Evolutionary conservation across 164 flowering plant species (phyloP), one percentile per base, ranked within the genome.

Genomic region (Pachysandra terminalis): DNA sequence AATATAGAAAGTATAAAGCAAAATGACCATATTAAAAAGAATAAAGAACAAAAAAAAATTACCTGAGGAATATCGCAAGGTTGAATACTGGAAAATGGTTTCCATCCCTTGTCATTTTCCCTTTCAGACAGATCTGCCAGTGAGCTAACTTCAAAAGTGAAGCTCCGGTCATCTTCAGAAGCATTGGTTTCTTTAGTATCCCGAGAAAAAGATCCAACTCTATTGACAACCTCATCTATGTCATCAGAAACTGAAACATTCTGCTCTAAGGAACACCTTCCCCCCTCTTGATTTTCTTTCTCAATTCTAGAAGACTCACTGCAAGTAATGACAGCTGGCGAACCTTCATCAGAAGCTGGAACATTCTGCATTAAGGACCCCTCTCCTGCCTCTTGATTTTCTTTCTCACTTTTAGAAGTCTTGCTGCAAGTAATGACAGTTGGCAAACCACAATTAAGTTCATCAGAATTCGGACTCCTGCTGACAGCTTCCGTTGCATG

Each of bases 121-220:
- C 27, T 80, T 66, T 72, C 73, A 71, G 90, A 66, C 19, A 67
- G 65, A 63, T 84, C 81, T n/a, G 57, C 75, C 68, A 72, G 59
- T 68, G 90, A 68, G 68, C 74, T 71, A 40, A 84, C 81, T 64
- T 84, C 82, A 72, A 83, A 88, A 57, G 87, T 84, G 66, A 87
- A 87, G 70, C 78, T 84, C 24, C 45, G 82, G 40, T 82, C 86
- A 61, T 77, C 85, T 64, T 74, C 75, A 19, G 79, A 57, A 14
- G 75, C 61, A 70, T 64, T 79, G 60, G 65, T 73, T 59, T 16
- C 82, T 74, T 79, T 81, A 13, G 61, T 28, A 60, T 76, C 73
- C 60, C n/a, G 62, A 22, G 83, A 59, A 73, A 56, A 55, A 23
- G 76, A 63, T 14, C 22, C 26, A 63, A 21, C 64, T 49, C 67